Base-by-base conservation (phyloP, 345 rosid species). In the Salix arbutifolia region DNA sequence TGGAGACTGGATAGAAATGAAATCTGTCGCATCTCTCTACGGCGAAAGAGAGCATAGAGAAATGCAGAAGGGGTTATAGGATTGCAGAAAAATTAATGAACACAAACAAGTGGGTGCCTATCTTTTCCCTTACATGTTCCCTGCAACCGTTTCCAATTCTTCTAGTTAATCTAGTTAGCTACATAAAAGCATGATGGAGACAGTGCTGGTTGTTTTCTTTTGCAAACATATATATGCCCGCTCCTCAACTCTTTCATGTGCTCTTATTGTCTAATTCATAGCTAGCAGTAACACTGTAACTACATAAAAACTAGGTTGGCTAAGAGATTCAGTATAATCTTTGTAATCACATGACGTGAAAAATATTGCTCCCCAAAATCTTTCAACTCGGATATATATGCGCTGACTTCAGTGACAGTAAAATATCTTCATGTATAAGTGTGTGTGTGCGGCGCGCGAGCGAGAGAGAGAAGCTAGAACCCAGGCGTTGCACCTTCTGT, bases 21-120 rank as follows among this genome's bases (percentile, higher is more conserved):
- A 76, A 61, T 72, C 48, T 70, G 79, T 77, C 75, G 72, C 62
- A 65, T 79, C 85, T 38, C 53, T 50, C 33, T 74, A 67, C 70
- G 70, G 76, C 10, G 31, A 42, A 33, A 52, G 23, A 68, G 53
- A 76, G 21, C 30, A 6, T 25, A 2, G 25, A 53, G 23, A 52
- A n/a, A 53, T 2, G 60, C 60, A 8, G 9, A 19, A 21, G 25
- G 37, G 13, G 61, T 8, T 23, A 23, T n/a, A n/a, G 3, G 26
- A 56, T n/a, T 56, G 61, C 26, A n/a, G 26, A 56, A 0, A 21
- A 53, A 8, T 53, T 53, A 53, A 21, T 7, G 25, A 21, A 0
- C n/a, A 53, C 10, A 21, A 53, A 53, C 26, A 56, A 21, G 61
- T 6, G 23, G 61, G 61, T n/a, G 61, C 25, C 61, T 56, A 8